These are phyloP conservation scores for Lentinula novae-zelandiae DNA, from an alignment of 1,284 basidiomycete species.

Conservation along the genomic window DNA sequence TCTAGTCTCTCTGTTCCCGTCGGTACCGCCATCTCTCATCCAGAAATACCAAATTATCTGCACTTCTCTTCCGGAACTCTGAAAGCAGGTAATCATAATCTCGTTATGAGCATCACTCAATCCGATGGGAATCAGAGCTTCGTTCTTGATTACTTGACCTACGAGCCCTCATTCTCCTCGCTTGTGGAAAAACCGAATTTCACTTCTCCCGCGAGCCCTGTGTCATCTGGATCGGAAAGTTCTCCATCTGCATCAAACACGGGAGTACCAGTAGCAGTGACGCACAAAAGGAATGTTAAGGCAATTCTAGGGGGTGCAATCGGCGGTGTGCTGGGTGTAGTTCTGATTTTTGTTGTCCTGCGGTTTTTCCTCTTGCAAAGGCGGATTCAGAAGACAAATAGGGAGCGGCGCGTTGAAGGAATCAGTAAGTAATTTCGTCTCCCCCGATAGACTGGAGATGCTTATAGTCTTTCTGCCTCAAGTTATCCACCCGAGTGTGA, in stretches of 20 bases:
- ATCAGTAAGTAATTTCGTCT: not conserved
- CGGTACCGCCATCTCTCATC: not conserved
- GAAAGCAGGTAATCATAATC: slow-evolving; percentile 1
- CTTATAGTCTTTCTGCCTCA: no score
- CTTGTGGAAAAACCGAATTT: not conserved
- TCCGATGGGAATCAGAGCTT: slow-evolving; percentile 1
- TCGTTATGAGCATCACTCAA: not conserved
- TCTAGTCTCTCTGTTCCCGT: not conserved
- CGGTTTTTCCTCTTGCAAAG: slow-evolving; percentile 33
- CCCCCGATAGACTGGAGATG: no score
- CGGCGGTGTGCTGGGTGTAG: slow-evolving; percentile 30
- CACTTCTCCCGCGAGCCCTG: not conserved
- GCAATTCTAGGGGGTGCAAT: slow-evolving; percentile 42
- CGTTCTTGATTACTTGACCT: slow-evolving; percentile 4
- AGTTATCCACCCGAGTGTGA: no score
- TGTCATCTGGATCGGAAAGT: not conserved
- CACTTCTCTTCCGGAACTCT: not conserved
- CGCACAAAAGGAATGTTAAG: slow-evolving; percentile 20
- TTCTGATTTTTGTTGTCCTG: slow-evolving; percentile 25
- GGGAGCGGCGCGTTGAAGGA: not conserved
- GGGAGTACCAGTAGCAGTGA: not conserved
- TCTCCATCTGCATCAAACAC: not conserved
- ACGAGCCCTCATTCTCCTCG: not conserved
- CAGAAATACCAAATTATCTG: not conserved
- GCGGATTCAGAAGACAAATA: not conserved